Conservation (phyloP, 176 grass and related monocot genomes). For the Aegilops umbellulata region DNA sequence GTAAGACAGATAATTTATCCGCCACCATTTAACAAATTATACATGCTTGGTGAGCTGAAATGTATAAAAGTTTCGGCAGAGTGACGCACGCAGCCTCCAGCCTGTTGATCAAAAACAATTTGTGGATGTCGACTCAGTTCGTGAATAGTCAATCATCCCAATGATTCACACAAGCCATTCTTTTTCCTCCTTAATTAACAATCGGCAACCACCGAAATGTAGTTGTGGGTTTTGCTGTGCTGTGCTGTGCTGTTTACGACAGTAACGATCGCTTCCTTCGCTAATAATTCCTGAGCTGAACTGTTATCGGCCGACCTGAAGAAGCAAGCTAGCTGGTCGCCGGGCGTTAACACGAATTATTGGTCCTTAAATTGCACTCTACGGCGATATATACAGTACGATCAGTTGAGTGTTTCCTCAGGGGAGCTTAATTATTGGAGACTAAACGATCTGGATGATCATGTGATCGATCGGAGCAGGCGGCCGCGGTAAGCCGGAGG, state of each 20-base stretch:
- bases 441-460: neutral
- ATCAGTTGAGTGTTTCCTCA: constrained; percentile 19
- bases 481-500: neutral
- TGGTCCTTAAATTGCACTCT: constrained; percentile 17
- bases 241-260: neutral
- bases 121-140: neutral
- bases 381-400: neutral
- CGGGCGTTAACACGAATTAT: constrained; percentile 1
- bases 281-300: neutral
- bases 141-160: neutral
- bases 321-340: neutral
- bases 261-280: neutral
- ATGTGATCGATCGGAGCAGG: neutral
- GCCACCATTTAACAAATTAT: constrained; percentile 3
- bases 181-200: neutral
- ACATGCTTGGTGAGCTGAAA: constrained; percentile 17
- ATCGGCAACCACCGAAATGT: neutral
- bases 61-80: neutral
- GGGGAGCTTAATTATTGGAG: neutral
- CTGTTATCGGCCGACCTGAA: neutral
- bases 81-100: neutral
- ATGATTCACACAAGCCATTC: neutral
- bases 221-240: neutral
- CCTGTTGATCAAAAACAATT: neutral
- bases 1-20: neutral